A percentile compares a stretch with the other conserved stretches of the same genome.
Conservation (phyloP, 495 filamentous ascomycete species). For the Podospora tetraspora region DNA sequence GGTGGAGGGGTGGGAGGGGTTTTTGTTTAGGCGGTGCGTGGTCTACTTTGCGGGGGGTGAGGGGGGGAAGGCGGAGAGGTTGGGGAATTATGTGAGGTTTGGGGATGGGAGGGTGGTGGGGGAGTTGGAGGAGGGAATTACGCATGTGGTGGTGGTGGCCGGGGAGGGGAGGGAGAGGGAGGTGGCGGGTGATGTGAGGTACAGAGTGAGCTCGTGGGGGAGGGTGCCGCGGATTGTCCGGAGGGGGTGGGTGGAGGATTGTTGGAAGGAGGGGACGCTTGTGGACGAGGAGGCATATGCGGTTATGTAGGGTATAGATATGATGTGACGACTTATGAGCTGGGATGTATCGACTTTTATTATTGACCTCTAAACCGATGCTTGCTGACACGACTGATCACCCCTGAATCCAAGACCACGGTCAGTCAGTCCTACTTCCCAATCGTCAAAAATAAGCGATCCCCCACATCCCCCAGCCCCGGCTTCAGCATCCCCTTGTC, state of each 20-base stretch:
- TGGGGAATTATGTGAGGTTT: constrained; percentile 54
- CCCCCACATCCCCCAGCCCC: constrained; percentile 85
- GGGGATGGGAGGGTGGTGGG: constrained; percentile 53
- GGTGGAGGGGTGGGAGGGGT: constrained; percentile 49
- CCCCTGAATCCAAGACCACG: neutral
- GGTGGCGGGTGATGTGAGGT: constrained; percentile 39
- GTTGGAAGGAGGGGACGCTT: constrained; percentile 71
- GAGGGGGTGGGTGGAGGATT: constrained; percentile 67
- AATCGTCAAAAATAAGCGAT: constrained; percentile 86
- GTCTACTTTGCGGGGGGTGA: constrained; percentile 46
- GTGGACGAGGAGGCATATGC: constrained; percentile 72
- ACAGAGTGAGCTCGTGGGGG: constrained; percentile 36
- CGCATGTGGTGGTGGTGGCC: constrained; percentile 58
- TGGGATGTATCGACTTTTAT: neutral
- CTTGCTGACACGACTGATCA: neutral
- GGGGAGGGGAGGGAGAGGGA: constrained; percentile 27
- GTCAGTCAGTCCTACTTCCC: constrained; percentile 59
- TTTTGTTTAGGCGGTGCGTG: constrained; percentile 60
- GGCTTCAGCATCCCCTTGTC: constrained; percentile 85
- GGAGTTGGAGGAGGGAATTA: constrained; percentile 48
- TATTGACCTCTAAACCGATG: neutral
- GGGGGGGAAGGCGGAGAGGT: constrained; percentile 21
- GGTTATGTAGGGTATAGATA: constrained; percentile 14
- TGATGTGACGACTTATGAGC: neutral
- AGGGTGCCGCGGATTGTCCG: constrained; percentile 67